A percentile compares a stretch with the other conserved stretches of the same genome.
Conservation (phyloP, 2,329 filamentous ascomycete genomes). For the Penicillium sp. region DNA sequence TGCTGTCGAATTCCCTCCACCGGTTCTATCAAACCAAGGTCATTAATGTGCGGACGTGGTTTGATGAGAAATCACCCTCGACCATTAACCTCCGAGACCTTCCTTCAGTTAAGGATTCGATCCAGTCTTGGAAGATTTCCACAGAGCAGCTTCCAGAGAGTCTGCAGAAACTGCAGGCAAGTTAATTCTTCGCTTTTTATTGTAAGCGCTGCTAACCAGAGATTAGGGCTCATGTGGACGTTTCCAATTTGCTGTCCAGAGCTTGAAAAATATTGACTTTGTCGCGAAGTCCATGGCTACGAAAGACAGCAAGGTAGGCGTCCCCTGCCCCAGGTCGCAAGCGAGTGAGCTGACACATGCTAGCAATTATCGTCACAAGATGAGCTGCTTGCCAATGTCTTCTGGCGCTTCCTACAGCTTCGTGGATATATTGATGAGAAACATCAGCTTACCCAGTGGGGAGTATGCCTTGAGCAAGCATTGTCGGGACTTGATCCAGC, state of each 20-base stretch:
- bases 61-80: conserved; percentile 57
- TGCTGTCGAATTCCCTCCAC: conserved; percentile 71
- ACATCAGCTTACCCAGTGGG: conserved; percentile 77
- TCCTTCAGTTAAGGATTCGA: conserved; percentile 46
- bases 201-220: too few species aligned
- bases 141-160: conserved; percentile 43
- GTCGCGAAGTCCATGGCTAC: conserved; percentile 56
- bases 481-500: conserved; percentile 53
- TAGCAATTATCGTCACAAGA: conserved; percentile 50
- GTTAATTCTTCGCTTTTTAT: too few species aligned
- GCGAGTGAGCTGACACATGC: neutral
- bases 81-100: conserved; percentile 55
- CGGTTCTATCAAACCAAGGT: conserved; percentile 74
- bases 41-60: conserved; percentile 75
- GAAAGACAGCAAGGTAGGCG: too few species aligned
- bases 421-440: conserved; percentile 71
- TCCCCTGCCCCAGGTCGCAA: too few species aligned
- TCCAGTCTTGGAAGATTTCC: conserved; percentile 65
- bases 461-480: conserved; percentile 64
- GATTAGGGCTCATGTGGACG: conserved; percentile 24
- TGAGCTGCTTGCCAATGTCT: conserved; percentile 63
- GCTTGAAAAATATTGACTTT: conserved; percentile 62
- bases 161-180: conserved; percentile 28
- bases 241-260: conserved; percentile 46
- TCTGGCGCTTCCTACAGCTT: conserved; percentile 84